phyloP scores from a whole-genome alignment of 2,329 filamentous ascomycete species.

The Trichoderma atrobrunneum region DNA sequence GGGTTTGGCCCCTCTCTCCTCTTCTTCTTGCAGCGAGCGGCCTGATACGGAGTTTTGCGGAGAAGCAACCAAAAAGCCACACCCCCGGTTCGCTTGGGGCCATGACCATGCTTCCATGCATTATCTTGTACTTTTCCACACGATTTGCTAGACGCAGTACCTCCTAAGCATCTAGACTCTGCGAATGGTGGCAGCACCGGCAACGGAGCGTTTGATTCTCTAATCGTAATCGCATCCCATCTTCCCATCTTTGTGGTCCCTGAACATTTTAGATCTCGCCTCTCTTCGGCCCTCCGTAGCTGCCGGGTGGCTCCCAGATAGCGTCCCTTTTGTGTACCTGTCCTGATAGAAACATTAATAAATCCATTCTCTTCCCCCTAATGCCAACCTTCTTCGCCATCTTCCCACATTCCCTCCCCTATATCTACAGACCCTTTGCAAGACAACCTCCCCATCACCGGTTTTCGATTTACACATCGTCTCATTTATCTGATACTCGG shows the following conservation, averaged over 20 bases:
- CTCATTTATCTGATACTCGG: not conserved
- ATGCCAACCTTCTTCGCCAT: not conserved
- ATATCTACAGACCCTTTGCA: not conserved
- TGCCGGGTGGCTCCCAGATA: slow-evolving; percentile 16
- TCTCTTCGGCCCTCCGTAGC: slow-evolving; percentile 15
- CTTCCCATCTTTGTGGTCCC: not conserved
- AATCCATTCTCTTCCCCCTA: not conserved
- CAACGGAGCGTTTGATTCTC: not conserved
- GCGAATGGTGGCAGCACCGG: not conserved
- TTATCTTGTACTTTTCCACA: not conserved
- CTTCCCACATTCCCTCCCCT: not conserved
- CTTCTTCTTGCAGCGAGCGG: slow-evolving; percentile 6
- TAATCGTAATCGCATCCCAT: not conserved
- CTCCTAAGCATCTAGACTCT: not conserved
- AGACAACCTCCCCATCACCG: not conserved
- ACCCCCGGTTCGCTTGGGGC: not conserved
- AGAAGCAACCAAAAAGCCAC: not conserved
- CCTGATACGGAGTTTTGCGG: slow-evolving; percentile 22
- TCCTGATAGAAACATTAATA: not conserved
- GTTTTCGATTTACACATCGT: not conserved
- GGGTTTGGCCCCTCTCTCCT: not conserved
- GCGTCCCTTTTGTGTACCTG: not conserved
- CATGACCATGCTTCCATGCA: not conserved
- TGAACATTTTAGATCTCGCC: slow-evolving; percentile 2
- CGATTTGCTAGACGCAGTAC: not conserved